Conservation (phyloP, 768 basidiomycete species). For the Fomitopsis serialis region DNA sequence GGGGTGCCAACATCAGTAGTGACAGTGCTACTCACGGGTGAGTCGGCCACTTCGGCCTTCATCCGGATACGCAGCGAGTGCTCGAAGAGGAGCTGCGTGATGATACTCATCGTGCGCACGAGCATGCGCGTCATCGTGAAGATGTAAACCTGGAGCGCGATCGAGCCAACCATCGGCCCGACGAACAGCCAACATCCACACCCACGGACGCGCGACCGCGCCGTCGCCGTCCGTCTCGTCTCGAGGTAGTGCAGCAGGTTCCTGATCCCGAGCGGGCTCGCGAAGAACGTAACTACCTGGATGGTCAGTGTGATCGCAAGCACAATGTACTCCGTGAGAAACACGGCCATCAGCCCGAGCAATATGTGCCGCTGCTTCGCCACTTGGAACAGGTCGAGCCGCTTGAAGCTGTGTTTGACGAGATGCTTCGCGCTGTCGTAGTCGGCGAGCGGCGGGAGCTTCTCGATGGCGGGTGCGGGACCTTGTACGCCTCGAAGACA, state of each 20-base stretch:
- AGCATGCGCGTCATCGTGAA: conserved; percentile 31
- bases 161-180: conserved; percentile 36
- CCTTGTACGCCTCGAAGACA: conserved; percentile 37
- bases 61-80: conserved; percentile 50
- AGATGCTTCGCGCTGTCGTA: conserved; percentile 33
- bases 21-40: conserved; percentile 15
- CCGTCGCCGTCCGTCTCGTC: conserved; percentile 37
- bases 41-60: conserved; percentile 28
- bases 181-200: conserved; percentile 58
- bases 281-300: conserved; percentile 14
- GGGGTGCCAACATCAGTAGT: conserved; percentile 22
- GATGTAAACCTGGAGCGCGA: conserved; percentile 50
- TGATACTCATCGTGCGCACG: conserved; percentile 37
- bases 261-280: conserved; percentile 30
- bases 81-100: conserved; percentile 51
- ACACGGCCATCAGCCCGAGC: conserved; percentile 20
- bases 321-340: conserved; percentile 6
- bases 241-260: conserved; percentile 32
- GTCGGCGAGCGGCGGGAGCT: conserved; percentile 46
- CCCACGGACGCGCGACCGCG: conserved; percentile 55
- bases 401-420: conserved; percentile 26
- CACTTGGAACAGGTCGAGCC: conserved; percentile 30
- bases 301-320: background rate
- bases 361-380: conserved; percentile 25
- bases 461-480: conserved; percentile 36